phyloP scores from a whole-genome alignment of 345 rosid species.

The Alliaria petiolata region DNA sequence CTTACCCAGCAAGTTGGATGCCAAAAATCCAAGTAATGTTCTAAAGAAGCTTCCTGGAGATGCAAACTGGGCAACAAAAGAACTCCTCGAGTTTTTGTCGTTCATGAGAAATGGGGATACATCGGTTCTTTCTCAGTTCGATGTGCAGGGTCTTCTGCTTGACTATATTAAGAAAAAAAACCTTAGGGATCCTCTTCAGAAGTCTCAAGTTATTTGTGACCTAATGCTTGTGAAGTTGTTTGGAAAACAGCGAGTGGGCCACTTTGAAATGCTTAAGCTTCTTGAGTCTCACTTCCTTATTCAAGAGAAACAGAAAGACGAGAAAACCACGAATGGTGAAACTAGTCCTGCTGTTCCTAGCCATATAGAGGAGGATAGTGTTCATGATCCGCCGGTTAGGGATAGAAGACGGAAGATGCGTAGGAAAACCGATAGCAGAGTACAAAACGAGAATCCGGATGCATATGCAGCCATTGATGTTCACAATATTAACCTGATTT shows the following conservation, averaged over 20 bases:
- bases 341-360: constrained; percentile 36
- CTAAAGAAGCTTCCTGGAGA: constrained; percentile 32
- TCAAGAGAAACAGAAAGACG: constrained; percentile 39
- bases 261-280: constrained; percentile 89
- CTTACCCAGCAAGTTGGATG: constrained; percentile 30
- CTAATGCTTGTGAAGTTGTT: constrained; percentile 62
- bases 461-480: constrained; percentile 83
- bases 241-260: constrained; percentile 64
- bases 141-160: constrained; percentile 67
- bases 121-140: constrained; percentile 52
- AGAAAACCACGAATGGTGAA: constrained; percentile 31
- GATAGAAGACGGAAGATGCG: constrained; percentile 52
- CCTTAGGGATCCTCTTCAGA: constrained; percentile 73
- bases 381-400: constrained; percentile 32
- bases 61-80: constrained; percentile 78
- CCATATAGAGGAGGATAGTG: constrained; percentile 32
- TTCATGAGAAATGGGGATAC: constrained; percentile 72
- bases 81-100: constrained; percentile 77
- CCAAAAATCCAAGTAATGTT: constrained; percentile 25
- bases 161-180: constrained; percentile 63
- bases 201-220: constrained; percentile 74
- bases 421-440: constrained; percentile 46
- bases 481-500: constrained; percentile 75
- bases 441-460: constrained; percentile 36
- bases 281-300: constrained; percentile 70